phyloP scores from a whole-genome alignment of 768 basidiomycete genomes.

The Lactifluus rugatus region DNA sequence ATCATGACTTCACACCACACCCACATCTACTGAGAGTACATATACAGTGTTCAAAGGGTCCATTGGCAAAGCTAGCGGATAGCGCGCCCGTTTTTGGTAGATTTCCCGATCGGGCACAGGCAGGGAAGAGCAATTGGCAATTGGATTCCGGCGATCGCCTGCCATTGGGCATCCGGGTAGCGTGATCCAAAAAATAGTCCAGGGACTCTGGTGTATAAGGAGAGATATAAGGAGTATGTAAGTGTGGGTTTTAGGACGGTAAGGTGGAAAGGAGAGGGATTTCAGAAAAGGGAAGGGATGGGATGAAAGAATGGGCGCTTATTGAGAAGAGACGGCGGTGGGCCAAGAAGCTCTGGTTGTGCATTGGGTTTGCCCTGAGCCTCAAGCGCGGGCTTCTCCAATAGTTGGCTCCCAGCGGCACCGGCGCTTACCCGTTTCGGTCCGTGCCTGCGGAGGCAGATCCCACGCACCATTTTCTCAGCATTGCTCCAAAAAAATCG shows the following conservation, averaged over 20 bases:
- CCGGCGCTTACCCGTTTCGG: conserved; percentile 17
- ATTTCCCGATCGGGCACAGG: conserved; percentile 1
- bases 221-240: not conserved
- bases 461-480: conserved; percentile 4
- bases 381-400: conserved; percentile 19
- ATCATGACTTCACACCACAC: not conserved
- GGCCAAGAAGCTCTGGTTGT: conserved; percentile 3
- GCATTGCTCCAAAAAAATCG: conserved; percentile 11
- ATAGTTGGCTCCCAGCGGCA: conserved; percentile 18
- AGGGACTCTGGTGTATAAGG: not conserved
- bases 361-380: conserved; percentile 15
- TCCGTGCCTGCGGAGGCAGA: conserved; percentile 16
- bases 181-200: not conserved
- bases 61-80: too few relatives aligned
- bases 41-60: not conserved
- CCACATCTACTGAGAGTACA: not conserved
- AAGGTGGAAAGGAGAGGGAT: not conserved
- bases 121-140: not conserved
- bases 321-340: not conserved
- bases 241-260: not conserved
- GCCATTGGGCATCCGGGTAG: not conserved
- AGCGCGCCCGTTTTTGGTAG: conserved; percentile 4
- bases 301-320: conserved; percentile 8
- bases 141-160: conserved; percentile 15
- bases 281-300: conserved; percentile 3